phyloP scores from a whole-genome alignment of 441 rosid species.

The Rhodomyrtus psidioides region DNA sequence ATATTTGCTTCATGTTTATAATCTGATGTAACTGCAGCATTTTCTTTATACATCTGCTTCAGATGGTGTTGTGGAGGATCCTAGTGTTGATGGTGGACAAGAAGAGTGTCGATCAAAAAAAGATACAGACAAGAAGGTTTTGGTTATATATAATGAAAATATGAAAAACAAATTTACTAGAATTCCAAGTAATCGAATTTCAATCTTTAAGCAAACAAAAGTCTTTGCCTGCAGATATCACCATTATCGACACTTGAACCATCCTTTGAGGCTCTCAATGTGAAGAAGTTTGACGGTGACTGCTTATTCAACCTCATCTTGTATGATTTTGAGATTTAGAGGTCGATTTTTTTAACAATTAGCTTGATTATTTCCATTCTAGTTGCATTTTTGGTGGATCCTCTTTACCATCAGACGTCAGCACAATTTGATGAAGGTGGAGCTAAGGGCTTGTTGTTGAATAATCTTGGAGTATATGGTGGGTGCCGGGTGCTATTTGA shows the following conservation, averaged over 20 bases:
- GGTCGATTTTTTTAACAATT: slow-evolving; percentile 2
- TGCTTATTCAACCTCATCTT: slow-evolving; percentile 6
- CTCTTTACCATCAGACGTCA: slow-evolving; percentile 91
- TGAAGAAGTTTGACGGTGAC: slow-evolving; percentile 85
- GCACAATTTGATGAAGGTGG: slow-evolving; percentile 99
- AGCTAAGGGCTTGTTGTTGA: slow-evolving; percentile 81
- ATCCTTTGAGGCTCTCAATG: slow-evolving; percentile 78
- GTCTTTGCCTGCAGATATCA: slow-evolving; percentile 51
- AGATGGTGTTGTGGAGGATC: slow-evolving; percentile 40
- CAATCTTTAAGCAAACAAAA: slow-evolving; percentile 13
- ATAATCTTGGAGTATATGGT: slow-evolving; percentile 86
- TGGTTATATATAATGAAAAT: not conserved
- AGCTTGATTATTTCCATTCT: slow-evolving; percentile 12
- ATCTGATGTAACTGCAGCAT: not conserved
- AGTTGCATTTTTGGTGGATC: slow-evolving; percentile 97
- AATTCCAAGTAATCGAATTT: not conserved
- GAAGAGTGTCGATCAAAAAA: slow-evolving; percentile 49
- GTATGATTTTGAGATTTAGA: slow-evolving; percentile 4
- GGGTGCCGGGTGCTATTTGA: slow-evolving; percentile 90
- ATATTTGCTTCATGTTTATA: not conserved
- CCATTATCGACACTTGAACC: slow-evolving; percentile 78
- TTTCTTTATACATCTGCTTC: slow-evolving; percentile 5
- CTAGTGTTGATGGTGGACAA: slow-evolving; percentile 27
- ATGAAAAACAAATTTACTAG: not conserved
- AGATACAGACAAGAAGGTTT: slow-evolving; percentile 65